phyloP scores from a whole-genome alignment of 1,139 yeast genomes.

The Saccharomyces hybrid region DNA sequence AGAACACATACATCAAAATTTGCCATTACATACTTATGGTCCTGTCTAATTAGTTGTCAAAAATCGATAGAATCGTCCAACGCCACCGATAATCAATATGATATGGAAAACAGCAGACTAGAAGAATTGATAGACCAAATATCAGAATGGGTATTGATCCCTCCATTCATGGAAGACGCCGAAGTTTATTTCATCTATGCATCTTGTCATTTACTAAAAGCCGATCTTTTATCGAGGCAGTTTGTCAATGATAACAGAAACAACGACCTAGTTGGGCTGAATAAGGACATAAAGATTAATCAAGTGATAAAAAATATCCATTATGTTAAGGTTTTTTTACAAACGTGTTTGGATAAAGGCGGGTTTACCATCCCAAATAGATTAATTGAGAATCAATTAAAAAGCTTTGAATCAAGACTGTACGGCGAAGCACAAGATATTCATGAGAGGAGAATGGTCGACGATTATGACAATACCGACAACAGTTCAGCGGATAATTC shows the following conservation, averaged over 20 bases:
- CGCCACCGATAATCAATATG: not conserved
- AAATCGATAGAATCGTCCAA: slow-evolving; percentile 5
- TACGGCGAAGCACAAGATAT: slow-evolving; percentile 4
- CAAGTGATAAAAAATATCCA: slow-evolving; percentile 22
- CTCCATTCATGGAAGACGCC: slow-evolving; percentile 31
- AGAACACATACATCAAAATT: slow-evolving; percentile 33
- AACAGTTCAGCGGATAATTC: not conserved
- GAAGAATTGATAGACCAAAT: slow-evolving; percentile 22
- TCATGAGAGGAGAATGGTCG: not conserved
- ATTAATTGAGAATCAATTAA: slow-evolving; percentile 18
- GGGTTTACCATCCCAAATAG: slow-evolving; percentile 16
- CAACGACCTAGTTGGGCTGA: slow-evolving; percentile 11
- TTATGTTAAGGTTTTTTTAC: slow-evolving; percentile 16
- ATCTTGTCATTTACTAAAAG: slow-evolving; percentile 24
- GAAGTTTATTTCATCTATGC: slow-evolving; percentile 29
- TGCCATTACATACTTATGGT: slow-evolving; percentile 35
- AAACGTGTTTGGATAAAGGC: slow-evolving; percentile 15
- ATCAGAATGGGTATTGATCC: slow-evolving; percentile 24
- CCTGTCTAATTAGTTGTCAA: slow-evolving; percentile 15
- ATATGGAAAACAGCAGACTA: slow-evolving; percentile 6
- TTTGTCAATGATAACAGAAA: slow-evolving; percentile 5
- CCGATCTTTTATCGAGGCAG: slow-evolving; percentile 19
- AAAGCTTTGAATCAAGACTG: slow-evolving; percentile 17
- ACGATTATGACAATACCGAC: not conserved
- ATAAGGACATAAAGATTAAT: slow-evolving; percentile 20